Base-by-base conservation (phyloP, 2,329 filamentous ascomycete species). In the Phialemonium atrogriseum region DNA sequence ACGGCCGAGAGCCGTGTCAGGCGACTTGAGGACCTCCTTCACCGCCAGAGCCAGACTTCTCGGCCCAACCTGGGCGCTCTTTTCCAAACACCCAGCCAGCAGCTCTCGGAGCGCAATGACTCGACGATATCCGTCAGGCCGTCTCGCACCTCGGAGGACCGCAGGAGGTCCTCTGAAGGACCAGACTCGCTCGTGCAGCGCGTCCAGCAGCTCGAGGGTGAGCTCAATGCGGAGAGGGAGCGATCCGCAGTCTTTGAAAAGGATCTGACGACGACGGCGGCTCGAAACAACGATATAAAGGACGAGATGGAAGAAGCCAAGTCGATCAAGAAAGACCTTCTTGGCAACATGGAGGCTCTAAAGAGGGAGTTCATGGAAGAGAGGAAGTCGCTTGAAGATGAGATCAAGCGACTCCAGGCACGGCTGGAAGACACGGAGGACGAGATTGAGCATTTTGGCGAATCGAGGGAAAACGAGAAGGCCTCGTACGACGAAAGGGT, bases 331-430 rank as follows among this genome's bases (percentile, higher is more conserved):
- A 83, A 84, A 46, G 91, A 96, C 54, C 73, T 98, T 8, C 77
- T 98, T 59, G 81, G 85, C 42, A 98, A 98, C 49, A 85, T 98
- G 62, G 87, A 96, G 50, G 81, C 88, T 10, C 74, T 93, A 42
- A 86, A 95, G 56, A 77, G 77, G 16, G 91, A 96, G 49, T 95
- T 94, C 44, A 68, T 83, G 21, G 77, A 80, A 30, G 89, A 96
- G 55, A 77, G 91, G 23, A 85, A 83, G 48, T 82, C 79, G 8
- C 66, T 96, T 1, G 84, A 94, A 45, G 68, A 75, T 11, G 88
- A 96, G 51, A 78, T 91, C 35, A 80, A 78, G 44, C 71, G 73
- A 10, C 70, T 88, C 35, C 88, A 82, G 49, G 68, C 79, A 33
- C 82, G 80, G 32, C 65, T 91, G 1, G 91, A 96, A 50, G 86